phyloP scores from a whole-genome alignment of 2,329 filamentous ascomycete genomes.

The Colletotrichum spinosum region DNA sequence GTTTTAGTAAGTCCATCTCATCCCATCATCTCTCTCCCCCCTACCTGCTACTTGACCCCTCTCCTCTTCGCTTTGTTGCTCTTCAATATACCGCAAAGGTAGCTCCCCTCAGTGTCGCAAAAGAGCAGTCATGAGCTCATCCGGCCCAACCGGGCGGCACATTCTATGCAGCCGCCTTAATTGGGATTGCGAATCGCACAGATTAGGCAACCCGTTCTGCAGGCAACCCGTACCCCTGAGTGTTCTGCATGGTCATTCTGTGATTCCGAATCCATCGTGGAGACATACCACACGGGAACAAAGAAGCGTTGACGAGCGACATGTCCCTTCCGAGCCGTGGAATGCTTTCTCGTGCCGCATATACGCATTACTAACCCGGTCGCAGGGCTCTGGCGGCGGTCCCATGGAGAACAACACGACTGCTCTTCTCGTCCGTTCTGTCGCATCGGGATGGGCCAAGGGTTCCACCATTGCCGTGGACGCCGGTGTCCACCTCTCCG shows the following conservation, averaged over 20 bases:
- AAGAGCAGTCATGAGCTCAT: neutral
- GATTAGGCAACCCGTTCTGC: slow-evolving; percentile 26
- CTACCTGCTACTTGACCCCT: neutral
- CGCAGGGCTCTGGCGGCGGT: slow-evolving; percentile 87
- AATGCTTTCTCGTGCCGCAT: slow-evolving; percentile 4
- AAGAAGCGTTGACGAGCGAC: neutral
- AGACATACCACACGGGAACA: neutral
- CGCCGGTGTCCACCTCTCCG: slow-evolving; percentile 88
- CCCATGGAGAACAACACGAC: slow-evolving; percentile 92
- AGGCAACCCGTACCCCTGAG: slow-evolving; percentile 10
- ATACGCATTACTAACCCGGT: slow-evolving; percentile 11
- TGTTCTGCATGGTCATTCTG: slow-evolving; percentile 4
- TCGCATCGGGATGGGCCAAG: slow-evolving; percentile 81
- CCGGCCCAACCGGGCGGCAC: slow-evolving; percentile 17
- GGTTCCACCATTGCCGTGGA: slow-evolving; percentile 92
- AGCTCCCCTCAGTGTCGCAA: neutral
- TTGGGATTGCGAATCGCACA: slow-evolving; percentile 19
- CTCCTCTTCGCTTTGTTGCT: neutral
- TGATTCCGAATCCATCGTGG: neutral
- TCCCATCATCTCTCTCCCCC: slow-evolving; percentile 15
- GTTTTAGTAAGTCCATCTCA: slow-evolving; percentile 71
- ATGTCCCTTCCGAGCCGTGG: neutral
- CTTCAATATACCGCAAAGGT: neutral
- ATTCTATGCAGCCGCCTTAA: slow-evolving; percentile 29
- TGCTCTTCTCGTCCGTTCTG: slow-evolving; percentile 87